Base-by-base conservation (phyloP, 148 eudicot species). In the Amaranthus palmeri region DNA sequence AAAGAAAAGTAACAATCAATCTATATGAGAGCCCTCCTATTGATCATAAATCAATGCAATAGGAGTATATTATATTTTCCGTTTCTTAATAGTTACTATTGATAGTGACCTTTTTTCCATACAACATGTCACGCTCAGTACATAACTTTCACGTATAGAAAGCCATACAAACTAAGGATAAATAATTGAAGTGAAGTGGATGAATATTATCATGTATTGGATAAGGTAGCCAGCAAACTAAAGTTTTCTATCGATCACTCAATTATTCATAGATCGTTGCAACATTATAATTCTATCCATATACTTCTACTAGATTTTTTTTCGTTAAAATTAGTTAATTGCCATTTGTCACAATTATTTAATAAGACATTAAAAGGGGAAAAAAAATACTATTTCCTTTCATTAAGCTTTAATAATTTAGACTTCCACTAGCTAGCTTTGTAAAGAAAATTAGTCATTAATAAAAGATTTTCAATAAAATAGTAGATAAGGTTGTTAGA, bases 161-260 rank as follows among this genome's bases (percentile, higher is more conserved):
- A 67, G 44, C 41, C 72, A 48, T 74, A 12, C 53, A 73, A 64
- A 10, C 76, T 41, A 60, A 49, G 50, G 52, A 52, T 42, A 67
- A n/a, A 68, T 68, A 53, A 65, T 55, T 65, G 44, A 48, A 25
- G 45, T 56, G 45, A 18, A 70, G 64, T 49, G 57, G 65, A 70
- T 70, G 54, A 8, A 63, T 70, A 64, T 25, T 70, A 64, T 25
- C 36, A 25, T 25, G 36, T 0, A 25, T 25, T 69, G 78, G 79
- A 70, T 63, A 76, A 48, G 64, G 68, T 25, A 70, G 54, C 54
- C 13, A 67, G 17, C 48, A 12, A 40, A 25, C 3, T n/a, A 40
- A 25, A 40, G 42, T 25, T 25, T 25, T 25, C 36, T 25, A 25
- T 25, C 36, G 36, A 68, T 12, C 14, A 17, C 4, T 68, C 46